Evolutionary conservation across 805 yeast species (phyloP).

Genomic region (Ogataea degrootiae): DNA sequence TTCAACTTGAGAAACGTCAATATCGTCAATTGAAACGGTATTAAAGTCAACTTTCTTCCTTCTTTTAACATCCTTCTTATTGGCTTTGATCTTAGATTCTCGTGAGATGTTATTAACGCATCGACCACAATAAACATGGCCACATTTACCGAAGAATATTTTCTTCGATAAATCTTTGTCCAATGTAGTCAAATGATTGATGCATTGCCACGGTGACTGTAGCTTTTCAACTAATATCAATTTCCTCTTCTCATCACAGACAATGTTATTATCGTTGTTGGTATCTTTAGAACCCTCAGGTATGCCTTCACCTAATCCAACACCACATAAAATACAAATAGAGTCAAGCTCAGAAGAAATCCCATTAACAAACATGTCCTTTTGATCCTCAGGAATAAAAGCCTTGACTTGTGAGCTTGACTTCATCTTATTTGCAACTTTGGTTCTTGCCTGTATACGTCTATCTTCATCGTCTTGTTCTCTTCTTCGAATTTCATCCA

Average conservation of each 20-base stretch:
- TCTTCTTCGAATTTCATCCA: slow-evolving; percentile 24
- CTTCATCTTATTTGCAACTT: slow-evolving; percentile 19
- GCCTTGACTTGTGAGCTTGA: slow-evolving; percentile 11
- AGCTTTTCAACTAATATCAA: slow-evolving; percentile 25
- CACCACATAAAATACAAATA: slow-evolving; percentile 67
- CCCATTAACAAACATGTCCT: slow-evolving; percentile 17
- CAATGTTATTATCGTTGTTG: slow-evolving; percentile 26
- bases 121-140: slow-evolving; percentile 83
- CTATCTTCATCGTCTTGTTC: slow-evolving; percentile 27
- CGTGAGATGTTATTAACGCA: slow-evolving; percentile 67
- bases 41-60: slow-evolving; percentile 12
- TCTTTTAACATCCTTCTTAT: slow-evolving; percentile 20
- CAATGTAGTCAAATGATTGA: slow-evolving; percentile 40
- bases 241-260: slow-evolving; percentile 19
- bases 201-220: slow-evolving; percentile 64
- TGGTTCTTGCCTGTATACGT: slow-evolving; percentile 18
- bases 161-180: slow-evolving; percentile 63
- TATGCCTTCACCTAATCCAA: slow-evolving; percentile 67
- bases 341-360: slow-evolving; percentile 35
- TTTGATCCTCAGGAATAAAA: slow-evolving; percentile 10
- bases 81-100: slow-evolving; percentile 13
- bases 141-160: slow-evolving; percentile 66
- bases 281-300: slow-evolving; percentile 34
- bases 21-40: slow-evolving; percentile 12
- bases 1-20: slow-evolving; percentile 36